Evolutionary conservation across 2,329 filamentous ascomycete species (phyloP).

Genomic region (Helicocarpus griseus): DNA sequence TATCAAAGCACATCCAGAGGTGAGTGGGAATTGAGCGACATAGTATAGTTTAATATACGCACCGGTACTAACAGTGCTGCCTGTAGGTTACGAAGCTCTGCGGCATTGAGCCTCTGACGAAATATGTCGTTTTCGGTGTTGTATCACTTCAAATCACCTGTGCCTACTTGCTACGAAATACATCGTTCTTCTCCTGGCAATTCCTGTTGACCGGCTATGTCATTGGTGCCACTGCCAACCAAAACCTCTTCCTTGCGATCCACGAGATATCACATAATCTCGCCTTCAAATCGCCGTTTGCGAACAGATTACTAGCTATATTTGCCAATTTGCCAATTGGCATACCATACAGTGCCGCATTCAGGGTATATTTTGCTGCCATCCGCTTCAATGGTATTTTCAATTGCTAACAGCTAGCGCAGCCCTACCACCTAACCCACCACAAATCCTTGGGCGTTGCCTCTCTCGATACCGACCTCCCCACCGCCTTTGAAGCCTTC

Average conservation of each 20-base stretch:
- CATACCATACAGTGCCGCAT: constrained; percentile 90
- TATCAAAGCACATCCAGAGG: constrained; percentile 96
- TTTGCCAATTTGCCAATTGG: constrained; percentile 94
- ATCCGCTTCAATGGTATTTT: background rate
- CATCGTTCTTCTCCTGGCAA: constrained; percentile 68
- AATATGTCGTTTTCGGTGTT: constrained; percentile 79
- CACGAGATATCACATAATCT: constrained; percentile 98
- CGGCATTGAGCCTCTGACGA: constrained; percentile 89
- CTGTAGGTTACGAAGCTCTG: constrained; percentile 86
- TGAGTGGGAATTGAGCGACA: constrained; percentile 31
- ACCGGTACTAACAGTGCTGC: background rate
- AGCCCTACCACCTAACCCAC: constrained; percentile 96
- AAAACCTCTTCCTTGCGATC: constrained; percentile 96
- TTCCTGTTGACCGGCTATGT: constrained; percentile 86
- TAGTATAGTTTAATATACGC: background rate
- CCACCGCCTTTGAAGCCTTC: constrained; percentile 80
- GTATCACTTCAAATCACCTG: constrained; percentile 70
- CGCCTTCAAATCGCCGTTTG: constrained; percentile 70
- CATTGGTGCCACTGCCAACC: constrained; percentile 88
- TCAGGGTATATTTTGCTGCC: constrained; percentile 58
- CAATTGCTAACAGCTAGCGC: background rate
- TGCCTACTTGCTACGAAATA: constrained; percentile 67
- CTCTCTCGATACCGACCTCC: constrained; percentile 90
- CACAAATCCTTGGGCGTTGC: constrained; percentile 98
- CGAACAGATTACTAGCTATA: constrained; percentile 80